A percentile compares a stretch with the other conserved stretches of the same genome.
Evolutionary conservation across 2,329 filamentous ascomycete species (phyloP).

Genomic region (Exophiala viscosa): DNA sequence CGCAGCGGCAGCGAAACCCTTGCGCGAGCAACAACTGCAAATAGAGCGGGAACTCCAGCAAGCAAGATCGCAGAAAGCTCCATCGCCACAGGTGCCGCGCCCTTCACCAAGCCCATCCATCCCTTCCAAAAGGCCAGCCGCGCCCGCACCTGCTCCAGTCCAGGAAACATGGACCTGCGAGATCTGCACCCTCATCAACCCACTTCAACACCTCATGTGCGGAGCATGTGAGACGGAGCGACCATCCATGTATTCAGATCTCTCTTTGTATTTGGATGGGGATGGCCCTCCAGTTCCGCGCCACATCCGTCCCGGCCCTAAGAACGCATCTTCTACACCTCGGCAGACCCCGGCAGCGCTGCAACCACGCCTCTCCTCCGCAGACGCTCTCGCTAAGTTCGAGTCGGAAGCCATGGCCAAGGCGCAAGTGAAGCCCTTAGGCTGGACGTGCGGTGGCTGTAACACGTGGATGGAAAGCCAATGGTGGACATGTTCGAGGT

Average conservation of each 20-base stretch:
- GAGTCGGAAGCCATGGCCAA: conserved; percentile 43
- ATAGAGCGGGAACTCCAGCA: conserved; percentile 17
- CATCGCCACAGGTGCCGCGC: neutral
- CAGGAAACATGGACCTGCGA: conserved; percentile 55
- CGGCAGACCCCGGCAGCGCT: conserved; percentile 11
- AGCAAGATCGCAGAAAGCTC: conserved; percentile 3
- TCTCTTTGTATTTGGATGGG: neutral
- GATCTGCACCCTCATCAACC: conserved; percentile 61
- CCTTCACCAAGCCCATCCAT: neutral
- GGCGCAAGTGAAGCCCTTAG: conserved; percentile 50
- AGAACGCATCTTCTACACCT: conserved; percentile 16
- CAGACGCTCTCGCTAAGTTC: conserved; percentile 37
- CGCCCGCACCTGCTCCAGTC: conserved; percentile 5
- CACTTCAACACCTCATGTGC: conserved; percentile 56
- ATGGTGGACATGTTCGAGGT: conserved; percentile 62
- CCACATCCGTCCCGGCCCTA: neutral
- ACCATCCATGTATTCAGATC: conserved; percentile 38
- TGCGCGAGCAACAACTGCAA: conserved; percentile 17
- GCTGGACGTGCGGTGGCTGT: conserved; percentile 58
- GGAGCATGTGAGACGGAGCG: conserved; percentile 59
- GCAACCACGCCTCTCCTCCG: conserved; percentile 30
- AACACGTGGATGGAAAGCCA: conserved; percentile 61
- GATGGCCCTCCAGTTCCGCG: neutral
- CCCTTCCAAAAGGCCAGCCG: neutral
- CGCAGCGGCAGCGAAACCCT: conserved; percentile 31